phyloP scores from a whole-genome alignment of 2,329 filamentous ascomycete species.

The Geosmithia flava region DNA sequence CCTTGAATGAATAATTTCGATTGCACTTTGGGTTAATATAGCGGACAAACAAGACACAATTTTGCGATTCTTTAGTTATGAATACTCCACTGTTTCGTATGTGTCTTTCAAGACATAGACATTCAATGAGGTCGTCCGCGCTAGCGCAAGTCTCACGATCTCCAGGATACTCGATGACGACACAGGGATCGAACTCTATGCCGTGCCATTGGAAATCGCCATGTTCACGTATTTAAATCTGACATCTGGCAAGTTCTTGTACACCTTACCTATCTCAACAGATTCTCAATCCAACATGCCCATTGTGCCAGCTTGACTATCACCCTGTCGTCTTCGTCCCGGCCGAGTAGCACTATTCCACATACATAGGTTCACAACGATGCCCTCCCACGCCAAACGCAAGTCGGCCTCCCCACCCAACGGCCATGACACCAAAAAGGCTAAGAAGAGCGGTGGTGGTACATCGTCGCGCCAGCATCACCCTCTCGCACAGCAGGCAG shows the following conservation, averaged over 20 bases:
- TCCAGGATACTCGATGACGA: not conserved
- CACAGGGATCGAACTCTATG: not conserved
- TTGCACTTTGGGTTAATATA: no score
- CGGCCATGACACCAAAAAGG: conserved; percentile 16
- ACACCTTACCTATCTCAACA: not conserved
- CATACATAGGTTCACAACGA: conserved; percentile 8
- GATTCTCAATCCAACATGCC: not conserved
- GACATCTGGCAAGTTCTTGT: not conserved
- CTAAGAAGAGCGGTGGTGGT: conserved; percentile 14
- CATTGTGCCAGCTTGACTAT: not conserved
- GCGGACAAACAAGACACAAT: no score
- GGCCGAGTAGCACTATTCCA: not conserved
- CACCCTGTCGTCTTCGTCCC: not conserved
- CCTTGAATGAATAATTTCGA: no score
- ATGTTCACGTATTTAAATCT: not conserved
- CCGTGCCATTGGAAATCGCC: not conserved
- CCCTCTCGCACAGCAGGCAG: conserved; percentile 29
- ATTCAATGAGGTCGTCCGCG: no score
- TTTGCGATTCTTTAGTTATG: no score
- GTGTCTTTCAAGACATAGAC: not conserved
- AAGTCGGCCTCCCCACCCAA: conserved; percentile 9
- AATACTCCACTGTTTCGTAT: not conserved
- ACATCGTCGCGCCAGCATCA: conserved; percentile 31
- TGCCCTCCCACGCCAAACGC: conserved; percentile 16
- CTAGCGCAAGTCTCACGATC: not conserved